Evolutionary conservation across 2,329 filamentous ascomycete species (phyloP).

Genomic region (Diaporthe sp.): DNA sequence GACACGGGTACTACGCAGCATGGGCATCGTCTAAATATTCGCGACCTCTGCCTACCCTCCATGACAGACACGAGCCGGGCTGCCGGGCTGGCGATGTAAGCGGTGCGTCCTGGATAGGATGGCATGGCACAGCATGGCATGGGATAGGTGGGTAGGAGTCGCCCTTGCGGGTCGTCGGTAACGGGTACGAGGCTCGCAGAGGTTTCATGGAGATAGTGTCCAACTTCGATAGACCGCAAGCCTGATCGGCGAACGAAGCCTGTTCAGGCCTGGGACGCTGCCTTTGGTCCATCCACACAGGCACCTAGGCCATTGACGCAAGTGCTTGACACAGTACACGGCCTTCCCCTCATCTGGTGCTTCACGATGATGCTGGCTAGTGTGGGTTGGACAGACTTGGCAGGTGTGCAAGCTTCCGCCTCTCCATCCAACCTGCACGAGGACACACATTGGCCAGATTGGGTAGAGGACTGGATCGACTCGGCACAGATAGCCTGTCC

Average conservation of each 20-base stretch:
- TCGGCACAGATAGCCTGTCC: background rate
- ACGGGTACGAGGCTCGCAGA: background rate
- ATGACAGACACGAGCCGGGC: background rate
- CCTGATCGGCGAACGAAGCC: conserved; percentile 6
- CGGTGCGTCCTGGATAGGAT: background rate
- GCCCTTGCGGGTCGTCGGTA: conserved; percentile 3
- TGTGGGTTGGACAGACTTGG: background rate
- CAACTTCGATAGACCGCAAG: background rate
- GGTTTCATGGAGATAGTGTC: conserved; percentile 20
- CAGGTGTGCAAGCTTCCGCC: conserved; percentile 5
- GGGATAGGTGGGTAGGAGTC: background rate
- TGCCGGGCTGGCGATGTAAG: conserved; percentile 6
- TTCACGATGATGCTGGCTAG: conserved; percentile 30
- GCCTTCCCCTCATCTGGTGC: background rate
- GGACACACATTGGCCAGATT: background rate
- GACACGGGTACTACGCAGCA: background rate
- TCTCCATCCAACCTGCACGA: background rate
- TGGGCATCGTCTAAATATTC: conserved; percentile 18
- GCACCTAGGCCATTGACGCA: background rate
- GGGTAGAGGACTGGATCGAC: background rate
- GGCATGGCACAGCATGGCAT: background rate
- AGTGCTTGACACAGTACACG: conserved; percentile 16
- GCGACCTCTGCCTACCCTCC: background rate
- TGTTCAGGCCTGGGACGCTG: background rate
- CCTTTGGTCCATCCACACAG: background rate